Evolutionary conservation across 768 basidiomycete species (phyloP), one percentile per base, ranked within the genome.

Genomic region (Daedalea quercina): DNA sequence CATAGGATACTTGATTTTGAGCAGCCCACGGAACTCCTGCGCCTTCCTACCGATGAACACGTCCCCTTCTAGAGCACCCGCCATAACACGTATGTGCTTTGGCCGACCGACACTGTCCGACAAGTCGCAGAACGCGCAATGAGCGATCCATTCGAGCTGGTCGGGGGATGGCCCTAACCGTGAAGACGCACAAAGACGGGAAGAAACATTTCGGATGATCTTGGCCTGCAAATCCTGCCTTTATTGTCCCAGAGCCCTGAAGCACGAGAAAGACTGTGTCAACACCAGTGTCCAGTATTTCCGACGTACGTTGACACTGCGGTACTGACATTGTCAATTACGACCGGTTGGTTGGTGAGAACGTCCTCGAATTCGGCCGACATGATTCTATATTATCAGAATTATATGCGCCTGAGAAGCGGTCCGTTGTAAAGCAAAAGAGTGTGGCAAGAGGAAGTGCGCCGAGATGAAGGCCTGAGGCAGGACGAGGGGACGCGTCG

Each of bases 141-240:
- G 19, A 47, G 53, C 40, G 49, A 51, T 59, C 44, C 58, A 59
- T 33, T 23, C 46, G 24, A 35, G 54, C 54, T 57, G 50, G 56
- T 51, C 52, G 40, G 48, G 53, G 56, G 48, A 51, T 42, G 52
- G 50, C 56, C 54, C 63, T 62, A 73, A 73, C 69, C 68, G 63
- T 69, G 57, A 59, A 64, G 65, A 83, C 93, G 74, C 73, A 96
- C 94, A 93, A 97, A 58, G 94, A 96, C 57, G 96, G 94, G 65
- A 98, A 98, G 79, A 94, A 98, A 67, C 94, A 97, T 80, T 96
- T 96, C 41, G 96, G 96, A 67, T 96, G 94, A 70, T 97, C 95
- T 71, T 97, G 90, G 44, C 96, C 96, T 50, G 96, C 96, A 67
- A 99, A 99, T 37, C 96, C 96, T 55, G 96, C 96, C 71, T 98